Evolutionary conservation across 2,329 filamentous ascomycete genomes (phyloP), one percentile per base, ranked within the genome.

Genomic region (Aspergillus felis): DNA sequence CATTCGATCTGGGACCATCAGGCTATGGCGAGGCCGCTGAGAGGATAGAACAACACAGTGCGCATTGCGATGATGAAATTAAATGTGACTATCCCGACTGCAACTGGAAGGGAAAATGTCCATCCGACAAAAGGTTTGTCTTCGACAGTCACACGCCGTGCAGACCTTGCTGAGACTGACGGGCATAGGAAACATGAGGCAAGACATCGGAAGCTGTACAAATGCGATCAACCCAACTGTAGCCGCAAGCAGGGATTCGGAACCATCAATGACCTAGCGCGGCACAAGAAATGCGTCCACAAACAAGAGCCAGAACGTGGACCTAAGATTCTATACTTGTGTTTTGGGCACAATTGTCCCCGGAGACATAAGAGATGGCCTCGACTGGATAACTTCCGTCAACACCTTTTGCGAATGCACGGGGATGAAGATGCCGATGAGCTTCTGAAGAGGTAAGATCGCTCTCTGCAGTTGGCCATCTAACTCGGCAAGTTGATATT

Each of bases 381-480:
- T 0, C 84, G 92, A 24, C 79, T 87, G 52, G 92, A 97, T 72
- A 97, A 97, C 68, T 96, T 96, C 71, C 87, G 87, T 59, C 85
- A 88, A 38, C 92, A 97, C 69, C 80, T 96, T 49, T 79, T 77
- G 51, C 83, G 87, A 10, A 85, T 90, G 66, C 92, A 96, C 70
- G 60, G 68, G 1, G 69, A 79, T 4, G 74, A 79, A 44, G 70
- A 81, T 56, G 63, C 73, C 0, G 68, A 78, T 0, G 68, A 75
- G 1, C 68, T 85, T 6, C 74, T 85, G 51, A 72, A 71, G 62
- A 74, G 66, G 83, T 84, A 74, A 66, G 75, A 66, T 32, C 10
- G 3, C 2, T 50, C 44, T 2, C 56, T 24, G 17, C 22, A 4
- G 25, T 28, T 41, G 17, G 6, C n/a, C 2, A 22, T 47, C 20